phyloP scores from a whole-genome alignment of 192 early-diverging fungal genomes.

The Entomortierella lignicola region DNA sequence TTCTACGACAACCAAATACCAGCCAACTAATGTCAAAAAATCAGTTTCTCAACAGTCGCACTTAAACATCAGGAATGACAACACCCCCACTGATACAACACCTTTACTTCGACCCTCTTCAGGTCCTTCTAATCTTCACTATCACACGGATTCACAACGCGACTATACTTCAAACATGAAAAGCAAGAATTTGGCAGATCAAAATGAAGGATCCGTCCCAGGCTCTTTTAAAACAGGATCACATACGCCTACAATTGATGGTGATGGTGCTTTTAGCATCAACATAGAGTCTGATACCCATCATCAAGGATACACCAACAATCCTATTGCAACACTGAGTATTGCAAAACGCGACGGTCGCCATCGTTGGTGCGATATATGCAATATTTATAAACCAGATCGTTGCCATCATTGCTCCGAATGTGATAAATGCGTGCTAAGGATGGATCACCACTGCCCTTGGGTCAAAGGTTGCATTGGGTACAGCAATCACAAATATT shows the following conservation, averaged over 20 bases:
- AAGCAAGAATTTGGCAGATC: not conserved
- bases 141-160: conserved; percentile 1
- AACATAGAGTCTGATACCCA: not conserved
- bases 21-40: conserved; percentile 9
- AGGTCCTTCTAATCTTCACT: not conserved
- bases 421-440: conserved; percentile 62
- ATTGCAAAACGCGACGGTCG: conserved; percentile 36
- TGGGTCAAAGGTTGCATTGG: conserved; percentile 68
- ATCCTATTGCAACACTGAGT: conserved; percentile 29
- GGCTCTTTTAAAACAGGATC: not conserved
- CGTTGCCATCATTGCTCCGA: conserved; percentile 66
- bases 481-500: conserved; percentile 59
- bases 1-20: conserved; percentile 36
- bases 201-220: not conserved
- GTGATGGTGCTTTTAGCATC: not conserved
- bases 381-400: conserved; percentile 63
- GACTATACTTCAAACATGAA: not conserved
- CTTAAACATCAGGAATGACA: not conserved
- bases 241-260: too few relatives aligned
- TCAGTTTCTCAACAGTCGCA: not conserved
- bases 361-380: conserved; percentile 46
- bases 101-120: conserved; percentile 1
- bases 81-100: conserved; percentile 7
- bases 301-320: not conserved
- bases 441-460: conserved; percentile 63